These are phyloP conservation scores for Penicillium ochrochloron DNA, from an alignment of 495 filamentous ascomycete genomes.

Conservation along the genomic window DNA sequence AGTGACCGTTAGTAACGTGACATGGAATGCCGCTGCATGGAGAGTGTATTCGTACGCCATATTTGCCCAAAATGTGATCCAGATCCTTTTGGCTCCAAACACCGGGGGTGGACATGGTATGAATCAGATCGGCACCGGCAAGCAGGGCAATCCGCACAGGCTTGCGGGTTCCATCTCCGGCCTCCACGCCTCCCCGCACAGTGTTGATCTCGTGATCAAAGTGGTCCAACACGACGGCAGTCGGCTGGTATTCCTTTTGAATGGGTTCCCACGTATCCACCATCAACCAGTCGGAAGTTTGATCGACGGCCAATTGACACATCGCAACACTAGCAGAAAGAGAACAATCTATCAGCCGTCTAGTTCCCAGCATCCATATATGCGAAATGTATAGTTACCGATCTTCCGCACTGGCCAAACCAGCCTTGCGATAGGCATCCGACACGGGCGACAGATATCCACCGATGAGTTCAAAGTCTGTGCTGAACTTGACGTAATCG, in stretches of 20 bases:
- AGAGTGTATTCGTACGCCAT: constrained; percentile 54
- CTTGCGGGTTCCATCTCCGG: constrained; percentile 60
- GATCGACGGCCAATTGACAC: constrained; percentile 81
- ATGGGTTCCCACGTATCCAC: constrained; percentile 81
- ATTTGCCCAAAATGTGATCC: constrained; percentile 83
- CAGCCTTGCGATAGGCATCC: constrained; percentile 90
- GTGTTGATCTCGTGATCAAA: constrained; percentile 88
- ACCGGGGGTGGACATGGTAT: constrained; percentile 77
- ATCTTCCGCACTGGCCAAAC: constrained; percentile 75
- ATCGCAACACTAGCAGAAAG: constrained; percentile 49
- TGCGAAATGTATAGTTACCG: constrained; percentile 48
- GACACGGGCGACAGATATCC: constrained; percentile 81
- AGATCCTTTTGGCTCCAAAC: constrained; percentile 86
- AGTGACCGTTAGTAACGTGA: not conserved
- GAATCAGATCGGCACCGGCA: constrained; percentile 81
- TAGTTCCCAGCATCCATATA: not conserved
- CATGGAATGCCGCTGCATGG: too few relatives aligned
- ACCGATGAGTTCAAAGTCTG: constrained; percentile 82
- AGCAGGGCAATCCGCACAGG: constrained; percentile 73
- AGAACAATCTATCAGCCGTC: not conserved
- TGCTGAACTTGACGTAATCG: constrained; percentile 80
- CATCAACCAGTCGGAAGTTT: constrained; percentile 79
- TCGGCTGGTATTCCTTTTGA: constrained; percentile 83
- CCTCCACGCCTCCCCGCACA: constrained; percentile 73
- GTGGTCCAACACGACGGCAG: constrained; percentile 85